These are phyloP conservation scores for Erodium moschatum DNA, from an alignment of 441 rosid species.

Conservation along the genomic window DNA sequence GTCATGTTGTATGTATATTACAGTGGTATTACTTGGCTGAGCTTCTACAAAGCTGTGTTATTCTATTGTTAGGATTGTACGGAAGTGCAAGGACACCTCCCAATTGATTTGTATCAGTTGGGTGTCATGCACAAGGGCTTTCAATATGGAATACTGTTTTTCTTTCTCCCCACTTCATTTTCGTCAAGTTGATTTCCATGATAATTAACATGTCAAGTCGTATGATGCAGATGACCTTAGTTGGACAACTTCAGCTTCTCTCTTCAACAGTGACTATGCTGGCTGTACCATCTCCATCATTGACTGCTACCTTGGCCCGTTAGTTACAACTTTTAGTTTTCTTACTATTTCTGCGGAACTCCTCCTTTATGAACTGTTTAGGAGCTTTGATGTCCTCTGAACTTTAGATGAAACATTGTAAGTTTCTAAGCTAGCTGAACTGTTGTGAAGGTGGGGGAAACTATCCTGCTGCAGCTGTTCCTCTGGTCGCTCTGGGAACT, in stretches of 20 bases:
- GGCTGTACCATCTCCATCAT: constrained; percentile 90
- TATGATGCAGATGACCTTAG: constrained; percentile 63
- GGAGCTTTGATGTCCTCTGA: constrained; percentile 10
- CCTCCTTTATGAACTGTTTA: constrained; percentile 14
- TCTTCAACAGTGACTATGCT: constrained; percentile 86
- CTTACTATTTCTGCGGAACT: constrained; percentile 14
- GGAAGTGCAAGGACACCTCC: constrained; percentile 15
- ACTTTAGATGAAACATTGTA: constrained; percentile 9
- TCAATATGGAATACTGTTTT: constrained; percentile 11
- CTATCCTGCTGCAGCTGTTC: constrained; percentile 87
- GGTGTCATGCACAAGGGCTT: constrained; percentile 17
- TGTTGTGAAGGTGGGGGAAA: constrained; percentile 77
- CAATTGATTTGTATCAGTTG: constrained; percentile 17
- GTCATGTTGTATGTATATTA: constrained; percentile 2
- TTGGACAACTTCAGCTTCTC: constrained; percentile 90
- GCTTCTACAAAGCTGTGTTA: constrained; percentile 16
- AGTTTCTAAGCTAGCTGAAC: constrained; percentile 26
- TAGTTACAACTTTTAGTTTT: constrained; percentile 36
- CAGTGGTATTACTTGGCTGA: constrained; percentile 10
- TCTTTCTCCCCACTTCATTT: constrained; percentile 20
- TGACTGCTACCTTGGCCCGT: constrained; percentile 92
- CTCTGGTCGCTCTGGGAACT: constrained; percentile 97
- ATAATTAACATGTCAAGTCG: constrained; percentile 20
- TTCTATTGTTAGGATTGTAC: constrained; percentile 8
- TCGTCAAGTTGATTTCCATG: constrained; percentile 18